phyloP scores from a whole-genome alignment of 148 eudicot genomes.

The Chenopodium suecicum region DNA sequence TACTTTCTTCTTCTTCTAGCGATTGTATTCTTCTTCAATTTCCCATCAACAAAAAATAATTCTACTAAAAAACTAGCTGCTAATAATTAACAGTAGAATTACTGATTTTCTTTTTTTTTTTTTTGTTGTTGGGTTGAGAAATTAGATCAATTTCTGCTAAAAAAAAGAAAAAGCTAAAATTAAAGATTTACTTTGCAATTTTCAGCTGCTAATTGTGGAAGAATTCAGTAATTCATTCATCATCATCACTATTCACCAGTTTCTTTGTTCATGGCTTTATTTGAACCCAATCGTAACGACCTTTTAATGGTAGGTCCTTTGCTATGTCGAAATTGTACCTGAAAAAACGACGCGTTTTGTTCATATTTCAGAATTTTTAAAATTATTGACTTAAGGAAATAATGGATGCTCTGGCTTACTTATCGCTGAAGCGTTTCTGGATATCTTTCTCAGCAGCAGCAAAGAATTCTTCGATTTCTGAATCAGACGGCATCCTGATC shows the following conservation, averaged over 20 bases:
- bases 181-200: neutral
- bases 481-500: slow-evolving; percentile 60
- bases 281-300: slow-evolving; percentile 83
- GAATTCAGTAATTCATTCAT: neutral
- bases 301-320: slow-evolving; percentile 71
- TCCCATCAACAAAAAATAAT: no score
- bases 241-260: neutral
- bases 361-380: neutral
- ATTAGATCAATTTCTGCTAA: neutral
- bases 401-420: slow-evolving; percentile 36
- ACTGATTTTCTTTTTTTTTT: neutral
- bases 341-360: slow-evolving; percentile 10
- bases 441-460: slow-evolving; percentile 63
- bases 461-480: slow-evolving; percentile 79
- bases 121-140: neutral
- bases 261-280: slow-evolving; percentile 48
- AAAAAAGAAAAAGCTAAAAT: neutral
- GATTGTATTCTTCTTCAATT: neutral
- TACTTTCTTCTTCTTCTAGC: neutral
- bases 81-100: no score
- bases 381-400: neutral
- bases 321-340: slow-evolving; percentile 85
- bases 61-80: slow-evolving; percentile 5
- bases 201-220: slow-evolving; percentile 16
- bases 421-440: slow-evolving; percentile 59